Evolutionary conservation across 2,329 filamentous ascomycete genomes (phyloP), one percentile per base, ranked within the genome.

Genomic region (Paecilomyces sp.): DNA sequence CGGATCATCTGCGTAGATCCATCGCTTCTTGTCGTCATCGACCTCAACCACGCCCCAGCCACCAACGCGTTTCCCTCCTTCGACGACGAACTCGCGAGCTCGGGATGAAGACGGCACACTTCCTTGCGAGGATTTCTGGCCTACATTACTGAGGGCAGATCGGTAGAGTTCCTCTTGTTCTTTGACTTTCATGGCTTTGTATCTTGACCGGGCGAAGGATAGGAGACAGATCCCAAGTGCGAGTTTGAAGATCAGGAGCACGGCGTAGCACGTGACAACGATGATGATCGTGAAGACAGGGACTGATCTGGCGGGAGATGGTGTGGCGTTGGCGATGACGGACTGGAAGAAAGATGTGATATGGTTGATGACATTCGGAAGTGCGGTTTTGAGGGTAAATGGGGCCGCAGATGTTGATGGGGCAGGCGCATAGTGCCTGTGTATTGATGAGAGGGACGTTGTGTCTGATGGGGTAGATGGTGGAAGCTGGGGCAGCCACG

Each of bases 1-100:
- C 0, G 83, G 80, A 71, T 95, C 91, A 71, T 96, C 94, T 3
- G 85, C 86, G 70, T 96, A 95, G 18, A 99, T 91, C 86, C 89
- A 90, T 58, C 88, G 81, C 64, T 90, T 82, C 71, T 92, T 88
- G 54, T 97, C 92, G 41, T 97, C 93, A 30, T 89, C 90, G 0
- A 97, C 85, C 70, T 97, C 94, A 0, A 96, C 87, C 1, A 90
- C 85, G 0, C 91, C 92, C 78, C 88, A 96, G 0, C 90, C 90
- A 0, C 93, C 93, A 2, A 91, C 79, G 1, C 92, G 81, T 68
- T 87, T 88, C 0, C 89, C 90, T 0, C 90, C 91, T 3, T 88
- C 85, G 0, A 90, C 87, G 12, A 85, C 51, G 76, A 81, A 61
- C 76, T 77, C 66, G 82, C 85, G 66, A 1, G 65, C 62, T 3